These are phyloP conservation scores for Beta lomatogona DNA, from an alignment of 179 eudicot genomes.

Conservation along the genomic window DNA sequence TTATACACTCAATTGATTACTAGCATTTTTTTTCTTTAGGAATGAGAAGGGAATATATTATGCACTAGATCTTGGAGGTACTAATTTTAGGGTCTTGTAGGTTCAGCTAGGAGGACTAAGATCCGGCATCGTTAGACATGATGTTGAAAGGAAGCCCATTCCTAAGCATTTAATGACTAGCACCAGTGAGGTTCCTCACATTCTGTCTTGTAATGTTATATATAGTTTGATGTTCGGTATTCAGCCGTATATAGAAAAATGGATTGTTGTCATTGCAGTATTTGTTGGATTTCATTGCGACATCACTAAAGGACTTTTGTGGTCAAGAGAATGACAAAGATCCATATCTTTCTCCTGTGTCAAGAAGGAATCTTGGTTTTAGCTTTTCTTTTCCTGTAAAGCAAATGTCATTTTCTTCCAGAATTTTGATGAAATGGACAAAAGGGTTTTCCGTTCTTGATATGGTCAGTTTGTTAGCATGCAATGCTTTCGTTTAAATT, in stretches of 20 bases:
- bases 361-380: constrained; percentile 73
- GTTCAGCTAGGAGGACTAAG: constrained; percentile 75
- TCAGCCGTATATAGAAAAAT: not conserved
- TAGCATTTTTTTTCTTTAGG: constrained; percentile 46
- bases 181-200: constrained; percentile 64
- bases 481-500: not conserved
- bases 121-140: constrained; percentile 45
- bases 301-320: constrained; percentile 58
- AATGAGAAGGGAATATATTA: constrained; percentile 84
- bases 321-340: constrained; percentile 47
- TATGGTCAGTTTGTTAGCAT: constrained; percentile 59
- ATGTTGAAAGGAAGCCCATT: constrained; percentile 62
- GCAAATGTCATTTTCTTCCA: constrained; percentile 71
- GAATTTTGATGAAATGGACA: constrained; percentile 81
- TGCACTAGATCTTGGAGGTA: constrained; percentile 88
- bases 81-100: constrained; percentile 79
- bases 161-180: constrained; percentile 80
- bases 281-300: constrained; percentile 76
- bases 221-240: not conserved
- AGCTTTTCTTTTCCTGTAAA: constrained; percentile 95
- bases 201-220: not conserved
- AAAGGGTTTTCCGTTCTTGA: constrained; percentile 77
- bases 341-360: constrained; percentile 34
- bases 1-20: constrained; percentile 22
- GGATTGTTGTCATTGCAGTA: constrained; percentile 49